These are phyloP conservation scores for Peterozyma toletana DNA, from an alignment of 805 yeast genomes.

Conservation along the genomic window DNA sequence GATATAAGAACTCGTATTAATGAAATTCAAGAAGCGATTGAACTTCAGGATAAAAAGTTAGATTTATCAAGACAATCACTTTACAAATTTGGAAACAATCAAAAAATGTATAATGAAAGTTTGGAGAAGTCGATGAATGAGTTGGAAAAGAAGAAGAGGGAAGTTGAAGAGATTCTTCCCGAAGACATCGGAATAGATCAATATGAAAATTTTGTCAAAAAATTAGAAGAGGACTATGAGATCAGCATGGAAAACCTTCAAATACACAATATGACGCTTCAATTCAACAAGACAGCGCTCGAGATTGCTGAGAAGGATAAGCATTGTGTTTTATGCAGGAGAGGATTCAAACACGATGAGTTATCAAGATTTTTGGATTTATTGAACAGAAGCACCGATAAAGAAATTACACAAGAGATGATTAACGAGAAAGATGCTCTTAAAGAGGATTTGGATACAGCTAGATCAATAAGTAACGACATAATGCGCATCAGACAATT, in stretches of 20 bases:
- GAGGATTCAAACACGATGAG: conserved; percentile 45
- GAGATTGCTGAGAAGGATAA: conserved; percentile 49
- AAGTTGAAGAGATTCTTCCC: conserved; percentile 23
- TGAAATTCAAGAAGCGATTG: conserved; percentile 6
- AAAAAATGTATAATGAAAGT: conserved; percentile 9
- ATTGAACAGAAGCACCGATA: conserved; percentile 16
- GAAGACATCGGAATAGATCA: conserved; percentile 36
- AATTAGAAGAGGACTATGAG: conserved; percentile 55
- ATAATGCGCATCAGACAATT: conserved; percentile 14
- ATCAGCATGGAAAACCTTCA: conserved; percentile 59
- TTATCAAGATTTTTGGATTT: conserved; percentile 13
- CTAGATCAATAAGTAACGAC: conserved; percentile 21
- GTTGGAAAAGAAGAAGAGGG: conserved; percentile 7
- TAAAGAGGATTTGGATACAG: conserved; percentile 18
- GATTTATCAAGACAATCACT: conserved; percentile 4
- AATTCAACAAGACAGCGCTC: conserved; percentile 65
- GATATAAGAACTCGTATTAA: conserved; percentile 7
- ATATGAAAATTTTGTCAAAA: conserved; percentile 42
- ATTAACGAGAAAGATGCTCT: conserved; percentile 16
- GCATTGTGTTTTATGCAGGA: conserved; percentile 66
- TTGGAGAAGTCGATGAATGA: conserved; percentile 9
- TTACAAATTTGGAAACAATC: too few species aligned
- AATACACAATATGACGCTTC: conserved; percentile 59
- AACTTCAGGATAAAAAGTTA: not conserved
- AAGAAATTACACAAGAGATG: conserved; percentile 12